Base-by-base conservation (phyloP, 106 monocot genomes). In the Apostasia shenzhenica region DNA sequence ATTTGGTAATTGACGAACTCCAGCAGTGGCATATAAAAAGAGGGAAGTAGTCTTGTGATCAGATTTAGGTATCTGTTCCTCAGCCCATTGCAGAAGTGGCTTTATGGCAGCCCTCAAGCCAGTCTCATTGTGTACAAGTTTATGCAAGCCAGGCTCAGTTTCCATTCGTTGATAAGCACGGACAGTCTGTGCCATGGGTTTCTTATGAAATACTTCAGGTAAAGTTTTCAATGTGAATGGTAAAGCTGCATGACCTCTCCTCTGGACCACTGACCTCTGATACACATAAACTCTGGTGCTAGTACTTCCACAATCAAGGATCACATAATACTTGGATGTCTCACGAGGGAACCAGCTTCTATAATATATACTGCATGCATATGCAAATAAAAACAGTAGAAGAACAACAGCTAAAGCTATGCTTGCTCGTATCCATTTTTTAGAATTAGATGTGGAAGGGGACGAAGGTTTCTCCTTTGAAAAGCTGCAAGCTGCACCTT, bases 81-180 rank as follows among this genome's bases (percentile, higher is more conserved):
- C 92, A 12, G 97, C 97, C 92, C 89, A 92, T 3, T 52, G 71
- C 46, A 97, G 70, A 55, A 97, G 92, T 48, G 97, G 97, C 43
- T 77, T 75, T 72, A 97, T 84, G 43, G 87, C 84, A 79, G 68
- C 59, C 72, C 73, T 77, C 63, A 97, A 83, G 26, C 95, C 97
- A 51, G 84, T 64, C 61, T 83, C 86, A 70, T 97, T 92, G 64
- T 63, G 74, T 26, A 92, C 92, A 67, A 92, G 89, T 60, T 89
- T 97, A 78, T 85, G 83, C 73, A 97, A 85, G 58, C 97, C 97
- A 68, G 92, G 92, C 56, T 89, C 92, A 54, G 92, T 97, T 76
- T 97, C 97, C 97, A 92, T 97, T 14, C 97, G 77, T 62, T 83
- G 97, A 73, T 97, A 97, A 63, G 97, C 97, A 66, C 89, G 92